Evolutionary conservation across 1,284 basidiomycete genomes (phyloP), one percentile per base, ranked within the genome.

Genomic region (Agroathelia rolfsii): DNA sequence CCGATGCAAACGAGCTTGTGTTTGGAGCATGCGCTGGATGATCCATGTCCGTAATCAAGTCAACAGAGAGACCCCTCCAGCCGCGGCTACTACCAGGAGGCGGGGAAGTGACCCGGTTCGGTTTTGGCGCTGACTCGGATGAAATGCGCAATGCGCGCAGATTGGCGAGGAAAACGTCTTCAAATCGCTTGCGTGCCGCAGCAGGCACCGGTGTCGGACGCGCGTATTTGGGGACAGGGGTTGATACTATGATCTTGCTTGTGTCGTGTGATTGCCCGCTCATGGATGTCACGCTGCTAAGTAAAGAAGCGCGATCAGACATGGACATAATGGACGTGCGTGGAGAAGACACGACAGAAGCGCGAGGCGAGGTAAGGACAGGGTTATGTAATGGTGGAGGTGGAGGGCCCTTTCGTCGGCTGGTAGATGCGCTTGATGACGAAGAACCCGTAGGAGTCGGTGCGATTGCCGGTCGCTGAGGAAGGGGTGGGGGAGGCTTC

Each of bases 51-150:
- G 69, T 69, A 36, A 76, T 72, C 33, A 82, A 52, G 51, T 85
- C 83, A 15, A 85, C 73, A 1, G 78, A 83, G 18, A 84, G 48
- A 3, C 79, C 83, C 30, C 82, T 62, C 82, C 82, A 86, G 2
- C 83, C 82, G 8, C n/a, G n/a, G n/a, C 20, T 22, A 8, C 56
- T 51, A 6, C 46, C 55, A 3, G 50, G 45, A 2, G 64, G 59
- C 11, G 58, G 57, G n/a, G 52, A 48, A 3, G 49, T 38, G 2
- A 37, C n/a, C 53, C 43, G 10, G 49, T 56, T 61, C 19, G 19
- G 36, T 25, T 48, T 51, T 29, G 32, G 46, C 17, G 38, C 35
- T 20, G 37, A 30, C 36, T 56, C 58, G 28, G 61, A 57, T 6
- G 57, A 59, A 30, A 52, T 58, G 12, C 66, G 61, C 35, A 56